phyloP scores from a whole-genome alignment of 1,139 yeast species.

The Suhomyces anneliseae region DNA sequence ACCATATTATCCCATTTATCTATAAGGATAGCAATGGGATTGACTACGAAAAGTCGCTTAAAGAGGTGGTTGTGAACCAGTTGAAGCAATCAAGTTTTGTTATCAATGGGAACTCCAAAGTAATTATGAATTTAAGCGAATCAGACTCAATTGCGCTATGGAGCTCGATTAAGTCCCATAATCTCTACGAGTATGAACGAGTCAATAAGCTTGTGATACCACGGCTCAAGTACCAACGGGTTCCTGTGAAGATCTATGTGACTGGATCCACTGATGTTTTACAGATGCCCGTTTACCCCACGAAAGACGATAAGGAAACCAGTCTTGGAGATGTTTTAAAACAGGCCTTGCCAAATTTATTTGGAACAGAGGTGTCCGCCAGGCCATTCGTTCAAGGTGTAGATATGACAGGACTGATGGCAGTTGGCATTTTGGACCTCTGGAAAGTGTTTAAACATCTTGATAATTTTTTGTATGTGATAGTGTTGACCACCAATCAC shows the following conservation, averaged over 20 bases:
- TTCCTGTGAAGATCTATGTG: conserved; percentile 64
- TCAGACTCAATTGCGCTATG: conserved; percentile 58
- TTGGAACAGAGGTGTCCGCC: conserved; percentile 33
- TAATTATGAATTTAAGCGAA: conserved; percentile 71
- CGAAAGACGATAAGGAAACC: conserved; percentile 13
- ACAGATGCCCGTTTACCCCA: conserved; percentile 45
- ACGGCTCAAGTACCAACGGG: conserved; percentile 29
- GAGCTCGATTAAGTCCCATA: conserved; percentile 46
- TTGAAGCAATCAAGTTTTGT: conserved; percentile 78
- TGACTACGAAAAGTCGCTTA: conserved; percentile 34
- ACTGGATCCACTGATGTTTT: conserved; percentile 47
- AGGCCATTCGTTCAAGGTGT: conserved; percentile 67
- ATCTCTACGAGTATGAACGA: conserved; percentile 23
- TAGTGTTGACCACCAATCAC: conserved; percentile 22
- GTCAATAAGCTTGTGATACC: conserved; percentile 38
- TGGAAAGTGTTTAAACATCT: conserved; percentile 57
- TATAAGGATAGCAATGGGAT: conserved; percentile 9
- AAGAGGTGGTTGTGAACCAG: conserved; percentile 67
- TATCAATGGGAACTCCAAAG: conserved; percentile 69
- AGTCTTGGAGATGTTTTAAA: conserved; percentile 39
- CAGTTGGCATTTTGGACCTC: conserved; percentile 40
- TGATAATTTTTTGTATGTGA: conserved; percentile 77
- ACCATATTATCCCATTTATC: conserved; percentile 51
- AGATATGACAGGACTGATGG: conserved; percentile 41
- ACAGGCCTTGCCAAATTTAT: conserved; percentile 1